Evolutionary conservation across 345 rosid genomes (phyloP), one percentile per base, ranked within the genome.

Genomic region (Geranium rotundifolium): DNA sequence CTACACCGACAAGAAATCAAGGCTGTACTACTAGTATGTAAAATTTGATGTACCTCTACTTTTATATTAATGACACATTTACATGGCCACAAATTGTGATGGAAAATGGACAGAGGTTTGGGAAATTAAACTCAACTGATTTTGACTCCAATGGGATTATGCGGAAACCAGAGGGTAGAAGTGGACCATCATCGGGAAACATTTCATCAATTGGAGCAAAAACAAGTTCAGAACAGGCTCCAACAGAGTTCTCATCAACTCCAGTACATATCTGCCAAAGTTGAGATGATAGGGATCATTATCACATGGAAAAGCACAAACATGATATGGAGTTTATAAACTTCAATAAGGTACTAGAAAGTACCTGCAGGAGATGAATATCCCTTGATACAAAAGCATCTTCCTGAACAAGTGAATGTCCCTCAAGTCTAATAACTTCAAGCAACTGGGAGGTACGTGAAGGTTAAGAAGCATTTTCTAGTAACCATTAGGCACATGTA

Each of bases 151-250:
- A 57, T 0, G 97, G 96, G 65, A 95, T 95, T 68, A 95, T 71
- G 17, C 97, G 91, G 76, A 95, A 90, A 56, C 99, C 99, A 65
- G 97, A 95, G 18, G 99, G 99, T 29, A 95, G 71, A 63, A 95
- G 68, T 1, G 95, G 91, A 68, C 95, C 97, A 87, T 95, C 96
- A 77, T 95, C 97, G 0, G 95, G 97, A 66, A 95, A 95, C 95
- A 85, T 85, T 71, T 95, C 99, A 68, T 90, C 96, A 37, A 95
- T 95, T 4, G 99, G 99, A 18, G 99, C 97, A 75, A 86, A 95
- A 54, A 95, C 84, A 29, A 95, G 91, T 58, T 95, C 97, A 0
- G 99, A 81, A 78, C 99, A 88, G 52, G 88, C 85, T 67, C 97
- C 97, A 7, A 85, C 88, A 12, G 95, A 88, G 78, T 82, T 88